Percentiles rank a stretch among this genome's conserved stretches.
phyloP scores from a whole-genome alignment of 148 eudicot species.

The Salicornia ramosissima region DNA sequence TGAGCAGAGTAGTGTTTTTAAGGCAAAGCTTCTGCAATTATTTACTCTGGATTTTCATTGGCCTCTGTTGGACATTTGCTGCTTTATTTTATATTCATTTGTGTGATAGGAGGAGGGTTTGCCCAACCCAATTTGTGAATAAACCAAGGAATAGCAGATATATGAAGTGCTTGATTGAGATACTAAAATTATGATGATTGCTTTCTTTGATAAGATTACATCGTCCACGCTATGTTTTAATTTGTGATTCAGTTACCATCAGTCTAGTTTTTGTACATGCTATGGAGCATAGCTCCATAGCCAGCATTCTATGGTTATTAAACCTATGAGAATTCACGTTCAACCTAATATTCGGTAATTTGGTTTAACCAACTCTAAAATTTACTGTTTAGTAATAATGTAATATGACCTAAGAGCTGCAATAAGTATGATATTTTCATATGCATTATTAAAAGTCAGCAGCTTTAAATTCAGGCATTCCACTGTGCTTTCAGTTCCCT shows the following conservation, averaged over 20 bases:
- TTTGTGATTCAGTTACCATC: background rate
- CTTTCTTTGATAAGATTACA: background rate
- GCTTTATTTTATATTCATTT: background rate
- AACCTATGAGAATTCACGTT: background rate
- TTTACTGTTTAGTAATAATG: too few species aligned
- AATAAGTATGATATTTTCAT: too few species aligned
- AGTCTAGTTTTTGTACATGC: background rate
- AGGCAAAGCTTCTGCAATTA: conserved; percentile 16
- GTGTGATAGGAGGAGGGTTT: background rate
- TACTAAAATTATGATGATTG: background rate
- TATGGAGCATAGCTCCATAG: background rate
- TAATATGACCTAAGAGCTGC: background rate
- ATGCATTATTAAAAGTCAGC: background rate
- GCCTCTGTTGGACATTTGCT: background rate
- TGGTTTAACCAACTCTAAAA: too few species aligned
- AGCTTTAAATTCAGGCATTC: background rate
- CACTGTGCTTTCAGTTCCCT: background rate
- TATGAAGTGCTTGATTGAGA: background rate
- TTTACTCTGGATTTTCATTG: conserved; percentile 9
- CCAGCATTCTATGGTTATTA: background rate
- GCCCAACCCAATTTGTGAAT: background rate
- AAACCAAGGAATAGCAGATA: background rate
- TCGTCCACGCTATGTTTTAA: background rate
- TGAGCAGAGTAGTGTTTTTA: conserved; percentile 17
- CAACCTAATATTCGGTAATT: background rate